Evolutionary conservation across 352 stramenopile species (phyloP).

Genomic region (Stramenopiles sp.): DNA sequence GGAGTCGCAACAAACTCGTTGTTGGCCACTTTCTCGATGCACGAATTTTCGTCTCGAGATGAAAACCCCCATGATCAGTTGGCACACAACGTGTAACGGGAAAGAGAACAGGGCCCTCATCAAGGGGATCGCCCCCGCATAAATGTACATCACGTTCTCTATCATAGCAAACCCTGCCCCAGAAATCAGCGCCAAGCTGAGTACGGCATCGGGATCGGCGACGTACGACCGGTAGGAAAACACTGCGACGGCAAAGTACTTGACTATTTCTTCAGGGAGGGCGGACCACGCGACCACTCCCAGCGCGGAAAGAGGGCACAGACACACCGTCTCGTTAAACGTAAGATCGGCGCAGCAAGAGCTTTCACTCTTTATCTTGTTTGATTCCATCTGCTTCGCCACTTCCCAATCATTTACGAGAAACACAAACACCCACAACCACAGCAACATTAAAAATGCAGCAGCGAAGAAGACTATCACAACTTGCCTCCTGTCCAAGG

Average conservation of each 20-base stretch:
- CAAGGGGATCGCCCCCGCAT: not conserved
- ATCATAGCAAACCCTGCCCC: not conserved
- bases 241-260: not conserved
- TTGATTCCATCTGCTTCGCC: too few relatives aligned
- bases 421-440: too few relatives aligned
- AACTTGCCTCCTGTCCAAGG: too few relatives aligned
- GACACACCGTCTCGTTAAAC: too few relatives aligned
- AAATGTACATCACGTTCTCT: not conserved
- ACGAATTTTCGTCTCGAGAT: not conserved
- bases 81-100: not conserved
- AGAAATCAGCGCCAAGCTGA: not conserved
- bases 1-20: not conserved
- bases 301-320: too few relatives aligned
- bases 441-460: too few relatives aligned
- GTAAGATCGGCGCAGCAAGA: too few relatives aligned
- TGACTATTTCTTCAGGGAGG: not conserved
- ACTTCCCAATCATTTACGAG: too few relatives aligned
- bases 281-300: too few relatives aligned
- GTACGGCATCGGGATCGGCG: not conserved
- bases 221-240: not conserved
- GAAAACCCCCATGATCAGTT: not conserved
- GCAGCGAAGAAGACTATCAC: too few relatives aligned
- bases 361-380: too few relatives aligned
- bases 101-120: not conserved
- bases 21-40: not conserved